These are phyloP conservation scores for Boletus rex-veris DNA, from an alignment of 768 basidiomycete genomes.

Conservation along the genomic window DNA sequence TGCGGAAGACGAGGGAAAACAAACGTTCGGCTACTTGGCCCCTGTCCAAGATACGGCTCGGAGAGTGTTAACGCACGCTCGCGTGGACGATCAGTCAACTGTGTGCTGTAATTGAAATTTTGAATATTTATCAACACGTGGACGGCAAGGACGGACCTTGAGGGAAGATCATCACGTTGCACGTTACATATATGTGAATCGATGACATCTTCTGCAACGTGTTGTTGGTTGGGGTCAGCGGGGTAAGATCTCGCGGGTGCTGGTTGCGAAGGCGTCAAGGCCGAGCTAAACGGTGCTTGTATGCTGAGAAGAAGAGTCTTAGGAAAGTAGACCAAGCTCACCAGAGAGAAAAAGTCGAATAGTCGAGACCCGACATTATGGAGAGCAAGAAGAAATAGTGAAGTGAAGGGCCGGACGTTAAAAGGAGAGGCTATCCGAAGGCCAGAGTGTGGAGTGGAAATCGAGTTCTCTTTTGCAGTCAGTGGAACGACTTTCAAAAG, in stretches of 20 bases:
- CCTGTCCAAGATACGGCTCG: constrained; percentile 22
- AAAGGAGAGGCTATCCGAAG: constrained; percentile 5
- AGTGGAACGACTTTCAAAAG: constrained; percentile 20
- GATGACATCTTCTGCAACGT: constrained; percentile 31
- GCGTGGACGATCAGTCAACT: constrained; percentile 23
- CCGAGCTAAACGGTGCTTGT: constrained; percentile 15
- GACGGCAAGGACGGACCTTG: constrained; percentile 30
- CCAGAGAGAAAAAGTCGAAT: constrained; percentile 28
- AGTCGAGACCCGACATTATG: constrained; percentile 25
- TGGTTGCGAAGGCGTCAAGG: constrained; percentile 28
- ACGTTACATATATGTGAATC: constrained; percentile 21
- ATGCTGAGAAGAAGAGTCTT: not conserved
- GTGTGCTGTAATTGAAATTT: constrained; percentile 19
- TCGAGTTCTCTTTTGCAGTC: constrained; percentile 18
- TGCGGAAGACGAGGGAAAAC: constrained; percentile 9
- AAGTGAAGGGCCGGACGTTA: constrained; percentile 3
- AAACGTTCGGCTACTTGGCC: constrained; percentile 7
- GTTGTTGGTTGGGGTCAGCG: constrained; percentile 25
- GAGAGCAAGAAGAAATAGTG: not conserved
- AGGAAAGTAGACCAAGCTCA: constrained; percentile 4
- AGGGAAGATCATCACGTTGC: constrained; percentile 34
- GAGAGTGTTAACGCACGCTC: constrained; percentile 15
- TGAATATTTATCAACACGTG: constrained; percentile 21
- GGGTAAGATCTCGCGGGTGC: constrained; percentile 24
- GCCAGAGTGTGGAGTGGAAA: constrained; percentile 11